Percentiles rank a stretch among this genome's conserved stretches.
Conservation (phyloP, 176 grass and related monocot genomes). For the Triticum turgidum region DNA sequence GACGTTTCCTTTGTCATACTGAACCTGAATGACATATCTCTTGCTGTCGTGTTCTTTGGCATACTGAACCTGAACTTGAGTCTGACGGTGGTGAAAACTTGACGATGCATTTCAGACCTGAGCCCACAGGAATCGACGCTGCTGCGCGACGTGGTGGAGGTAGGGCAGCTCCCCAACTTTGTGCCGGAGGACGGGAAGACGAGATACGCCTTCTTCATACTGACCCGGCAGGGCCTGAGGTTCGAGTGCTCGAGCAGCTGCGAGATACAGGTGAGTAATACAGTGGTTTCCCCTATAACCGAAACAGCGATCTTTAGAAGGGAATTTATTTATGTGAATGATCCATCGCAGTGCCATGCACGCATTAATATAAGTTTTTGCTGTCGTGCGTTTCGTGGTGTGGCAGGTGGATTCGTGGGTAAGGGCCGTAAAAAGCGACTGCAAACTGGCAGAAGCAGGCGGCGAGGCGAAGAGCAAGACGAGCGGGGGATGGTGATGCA, state of each 20-base stretch:
- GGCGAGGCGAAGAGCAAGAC: background rate
- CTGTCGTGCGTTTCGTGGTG: background rate
- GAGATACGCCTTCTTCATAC: slow-evolving; percentile 72
- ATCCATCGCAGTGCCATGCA: background rate
- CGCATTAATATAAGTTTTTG: too few relatives aligned
- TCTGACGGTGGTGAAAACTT: background rate
- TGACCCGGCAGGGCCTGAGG: slow-evolving; percentile 67
- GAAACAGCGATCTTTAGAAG: background rate
- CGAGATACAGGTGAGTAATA: slow-evolving; percentile 65
- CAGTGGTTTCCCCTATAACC: too few relatives aligned
- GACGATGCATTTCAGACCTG: slow-evolving; percentile 49
- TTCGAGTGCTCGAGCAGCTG: slow-evolving; percentile 86
- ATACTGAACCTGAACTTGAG: background rate
- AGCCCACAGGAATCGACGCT: slow-evolving; percentile 82
- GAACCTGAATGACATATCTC: background rate
- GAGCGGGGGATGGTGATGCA: slow-evolving; percentile 20
- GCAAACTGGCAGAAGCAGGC: slow-evolving; percentile 6
- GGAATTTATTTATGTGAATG: background rate
- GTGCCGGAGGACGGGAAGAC: slow-evolving; percentile 62
- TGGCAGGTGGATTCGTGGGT: slow-evolving; percentile 85
- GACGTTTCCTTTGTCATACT: background rate
- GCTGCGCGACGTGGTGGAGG: slow-evolving; percentile 62
- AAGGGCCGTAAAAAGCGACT: slow-evolving; percentile 47
- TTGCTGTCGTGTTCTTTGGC: background rate
- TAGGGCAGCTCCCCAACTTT: slow-evolving; percentile 59